Base-by-base conservation (phyloP, 305 asterid genomes). In the Nicotiana rustica region DNA sequence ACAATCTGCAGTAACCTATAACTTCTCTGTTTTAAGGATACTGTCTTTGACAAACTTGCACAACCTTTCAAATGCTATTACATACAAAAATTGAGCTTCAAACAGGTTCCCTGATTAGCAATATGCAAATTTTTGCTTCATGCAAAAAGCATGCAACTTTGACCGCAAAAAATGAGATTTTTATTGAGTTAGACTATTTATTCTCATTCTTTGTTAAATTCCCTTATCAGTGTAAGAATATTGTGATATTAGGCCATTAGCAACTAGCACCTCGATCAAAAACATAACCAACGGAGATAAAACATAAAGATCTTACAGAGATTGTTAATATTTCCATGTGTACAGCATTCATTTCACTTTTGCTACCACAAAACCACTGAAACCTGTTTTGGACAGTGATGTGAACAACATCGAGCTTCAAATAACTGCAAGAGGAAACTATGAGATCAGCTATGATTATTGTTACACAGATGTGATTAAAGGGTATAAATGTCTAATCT, bases 371-470 rank as follows among this genome's bases (percentile, higher is more conserved):
- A 83, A 90, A 84, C 98, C 97, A 96, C 82, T 90, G 90, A 90
- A 92, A 94, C 21, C 90, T 82, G 90, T 96, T 96, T 88, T 89
- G 93, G 84, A 96, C 96, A 86, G 98, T 93, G 86, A 96, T 96
- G 81, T 96, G 97, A 87, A 93, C 98, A 78, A 96, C 94, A 89
- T 96, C 99, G 73, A 96, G 98, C 91, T 96, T 92, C 90, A 96
- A 89, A 88, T 90, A 96, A 88, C 99, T 96, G 97, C 93, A 90
- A 85, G 85, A 89, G 56, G 82, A 70, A 67, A 86, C 68, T 41
- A 38, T 44, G 64, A 75, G 33, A 75, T 81, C 62, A 85, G 82
- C 59, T 76, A 21, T 76, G 66, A 29, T 15, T 15, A 76, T 55
- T 76, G 49, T 15, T 31, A 7, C 44, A 76, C 80, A 14, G 56